Conservation (phyloP, 257 asterid species). For the Cruciata laevipes region DNA sequence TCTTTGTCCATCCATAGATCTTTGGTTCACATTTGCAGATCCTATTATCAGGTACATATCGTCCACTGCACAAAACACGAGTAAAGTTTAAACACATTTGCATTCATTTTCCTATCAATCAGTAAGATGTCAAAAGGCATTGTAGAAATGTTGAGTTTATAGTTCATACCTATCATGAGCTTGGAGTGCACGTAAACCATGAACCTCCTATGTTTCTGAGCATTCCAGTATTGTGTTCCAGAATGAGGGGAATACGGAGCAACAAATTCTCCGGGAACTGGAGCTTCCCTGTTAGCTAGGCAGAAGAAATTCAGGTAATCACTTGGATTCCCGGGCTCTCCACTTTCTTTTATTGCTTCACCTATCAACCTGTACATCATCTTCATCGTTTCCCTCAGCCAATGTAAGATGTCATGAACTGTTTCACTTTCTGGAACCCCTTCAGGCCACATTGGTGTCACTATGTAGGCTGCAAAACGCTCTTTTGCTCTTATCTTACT, state of each 20-base stretch:
- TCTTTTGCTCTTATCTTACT: slow-evolving; percentile 58
- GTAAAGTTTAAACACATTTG: background rate
- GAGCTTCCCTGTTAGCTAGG: slow-evolving; percentile 72
- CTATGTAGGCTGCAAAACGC: slow-evolving; percentile 53
- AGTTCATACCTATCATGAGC: slow-evolving; percentile 72
- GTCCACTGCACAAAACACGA: slow-evolving; percentile 47
- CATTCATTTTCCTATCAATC: too few species aligned
- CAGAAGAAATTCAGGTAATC: slow-evolving; percentile 87
- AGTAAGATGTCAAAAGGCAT: too few species aligned
- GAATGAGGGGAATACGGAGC: slow-evolving; percentile 81
- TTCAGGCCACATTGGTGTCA: slow-evolving; percentile 96
- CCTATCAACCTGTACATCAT: slow-evolving; percentile 75
- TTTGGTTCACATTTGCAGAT: slow-evolving; percentile 81
- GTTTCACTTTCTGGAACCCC: slow-evolving; percentile 78
- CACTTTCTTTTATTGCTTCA: slow-evolving; percentile 53
- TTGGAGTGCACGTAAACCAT: slow-evolving; percentile 95
- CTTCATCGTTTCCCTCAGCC: slow-evolving; percentile 79
- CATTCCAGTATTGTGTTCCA: slow-evolving; percentile 53
- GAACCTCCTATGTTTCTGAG: slow-evolving; percentile 76
- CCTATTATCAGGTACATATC: slow-evolving; percentile 70
- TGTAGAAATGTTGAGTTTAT: background rate
- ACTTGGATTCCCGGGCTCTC: slow-evolving; percentile 47
- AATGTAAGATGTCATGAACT: slow-evolving; percentile 66
- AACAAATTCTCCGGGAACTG: slow-evolving; percentile 64
- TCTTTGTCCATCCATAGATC: slow-evolving; percentile 90